Evolutionary conservation across 2,329 filamentous ascomycete species (phyloP).

Genomic region (Beauveria caledonica): DNA sequence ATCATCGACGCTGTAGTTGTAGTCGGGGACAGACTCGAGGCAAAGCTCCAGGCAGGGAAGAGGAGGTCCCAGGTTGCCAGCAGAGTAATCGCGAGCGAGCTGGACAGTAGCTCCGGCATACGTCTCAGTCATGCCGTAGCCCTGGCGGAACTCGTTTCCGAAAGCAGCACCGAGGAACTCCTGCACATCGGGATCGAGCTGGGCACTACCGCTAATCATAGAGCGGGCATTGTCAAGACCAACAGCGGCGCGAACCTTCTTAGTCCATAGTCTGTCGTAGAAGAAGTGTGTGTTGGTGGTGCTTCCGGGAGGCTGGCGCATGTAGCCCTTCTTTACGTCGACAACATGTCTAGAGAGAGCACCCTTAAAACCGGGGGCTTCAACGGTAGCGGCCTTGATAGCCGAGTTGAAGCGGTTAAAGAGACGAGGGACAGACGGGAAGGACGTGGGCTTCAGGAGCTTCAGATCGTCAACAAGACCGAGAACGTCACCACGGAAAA

Average conservation of each 20-base stretch:
- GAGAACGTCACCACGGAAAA: constrained; percentile 86
- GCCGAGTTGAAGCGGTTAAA: constrained; percentile 85
- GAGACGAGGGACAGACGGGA: constrained; percentile 84
- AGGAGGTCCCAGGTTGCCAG: constrained; percentile 75
- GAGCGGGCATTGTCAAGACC: constrained; percentile 65
- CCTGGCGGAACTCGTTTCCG: constrained; percentile 71
- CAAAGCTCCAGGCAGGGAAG: constrained; percentile 64
- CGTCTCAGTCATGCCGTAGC: constrained; percentile 90
- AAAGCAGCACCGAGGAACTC: constrained; percentile 82
- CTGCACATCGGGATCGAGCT: constrained; percentile 81
- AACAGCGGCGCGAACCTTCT: constrained; percentile 76
- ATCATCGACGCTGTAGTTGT: constrained; percentile 85
- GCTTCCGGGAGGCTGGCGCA: constrained; percentile 62
- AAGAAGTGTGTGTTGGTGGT: constrained; percentile 70
- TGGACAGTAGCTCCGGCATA: constrained; percentile 74
- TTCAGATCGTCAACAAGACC: constrained; percentile 89
- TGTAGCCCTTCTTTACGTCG: constrained; percentile 67
- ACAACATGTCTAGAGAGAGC: constrained; percentile 74
- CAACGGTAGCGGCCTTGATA: constrained; percentile 69
- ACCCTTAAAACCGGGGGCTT: constrained; percentile 73
- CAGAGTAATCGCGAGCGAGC: constrained; percentile 56
- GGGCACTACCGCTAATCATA: constrained; percentile 88
- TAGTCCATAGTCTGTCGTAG: constrained; percentile 83
- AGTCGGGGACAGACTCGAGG: constrained; percentile 80
- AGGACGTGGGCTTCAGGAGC: constrained; percentile 69